Evolutionary conservation across 495 filamentous ascomycete species (phyloP), one percentile per base, ranked within the genome.

Genomic region (Penicillium bialowiezense): DNA sequence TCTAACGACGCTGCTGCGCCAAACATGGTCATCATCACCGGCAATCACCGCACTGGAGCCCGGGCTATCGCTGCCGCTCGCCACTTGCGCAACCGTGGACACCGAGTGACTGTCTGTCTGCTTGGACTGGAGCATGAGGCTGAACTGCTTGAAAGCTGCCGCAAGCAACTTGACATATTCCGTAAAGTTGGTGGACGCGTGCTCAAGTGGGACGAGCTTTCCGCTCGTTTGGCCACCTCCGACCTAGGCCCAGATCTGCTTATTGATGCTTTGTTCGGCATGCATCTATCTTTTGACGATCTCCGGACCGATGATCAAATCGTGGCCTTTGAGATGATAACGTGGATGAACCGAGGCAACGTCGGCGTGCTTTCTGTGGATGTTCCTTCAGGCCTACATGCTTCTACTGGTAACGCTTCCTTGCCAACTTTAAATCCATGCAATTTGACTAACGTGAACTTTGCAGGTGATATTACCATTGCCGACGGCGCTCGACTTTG

Each of bases 211-310:
- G 77, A 79, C 42, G 75, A 74, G 33, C 55, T 81, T 15, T 74
- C 61, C 15, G 48, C 64, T 10, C 72, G 71, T n/a, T 63, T 87
- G n/a, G 77, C 81, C 44, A 71, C 70, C 9, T 63, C 79, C 4
- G 78, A 87, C 40, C 69, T 80, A 26, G 74, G 82, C 1, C 79
- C 90, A 2, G 89, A 91, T 37, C 68, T 97, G 42, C 88, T 97
- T 44, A 75, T 98, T 26, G 93, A 98, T 68, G 91, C 90, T 2
- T 67, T 98, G 14, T 79, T 98, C 3, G 89, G 89, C 15, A 84
- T 90, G 43, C 88, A 91, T 41, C 76, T 89, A 36, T 81, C 83
- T 7, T 95, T 95, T 56, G 89, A 96, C 32, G 88, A 91, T 44
- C 74, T 96, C 21, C 74, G 86, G 17, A 87, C 81, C 8, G 86